Percentiles rank a stretch among this genome's conserved stretches.
These are phyloP conservation scores for Trametes sp. DNA, from an alignment of 1,284 basidiomycete genomes.

Conservation along the genomic window DNA sequence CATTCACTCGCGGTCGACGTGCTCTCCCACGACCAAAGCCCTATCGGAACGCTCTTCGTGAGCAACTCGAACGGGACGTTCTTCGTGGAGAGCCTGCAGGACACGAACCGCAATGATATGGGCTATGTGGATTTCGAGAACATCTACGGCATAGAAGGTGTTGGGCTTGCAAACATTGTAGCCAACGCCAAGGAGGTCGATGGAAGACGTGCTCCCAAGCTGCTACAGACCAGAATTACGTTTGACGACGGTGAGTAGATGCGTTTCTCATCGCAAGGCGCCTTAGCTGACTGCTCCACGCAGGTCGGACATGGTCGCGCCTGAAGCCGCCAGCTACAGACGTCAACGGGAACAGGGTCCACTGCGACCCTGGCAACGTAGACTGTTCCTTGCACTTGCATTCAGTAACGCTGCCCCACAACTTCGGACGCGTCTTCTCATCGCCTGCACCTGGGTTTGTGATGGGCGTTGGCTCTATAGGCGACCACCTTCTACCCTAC, in stretches of 20 bases:
- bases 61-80: constrained; percentile 95
- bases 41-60: constrained; percentile 92
- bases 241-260: constrained; percentile 83
- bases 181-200: constrained; percentile 85
- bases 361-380: constrained; percentile 66
- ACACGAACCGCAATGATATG: constrained; percentile 88
- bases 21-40: constrained; percentile 73
- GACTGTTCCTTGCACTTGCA: constrained; percentile 91
- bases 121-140: constrained; percentile 96
- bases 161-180: constrained; percentile 91
- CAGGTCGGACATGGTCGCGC: constrained; percentile 79
- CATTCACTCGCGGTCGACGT: constrained; percentile 97
- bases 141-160: constrained; percentile 91
- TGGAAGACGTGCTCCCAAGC: constrained; percentile 66
- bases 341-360: constrained; percentile 64
- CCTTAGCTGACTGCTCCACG: neutral
- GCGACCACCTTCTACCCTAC: constrained; percentile 76
- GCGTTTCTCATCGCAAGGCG: neutral
- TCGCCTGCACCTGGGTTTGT: constrained; percentile 93
- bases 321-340: constrained; percentile 73
- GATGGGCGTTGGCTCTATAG: constrained; percentile 94
- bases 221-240: constrained; percentile 82
- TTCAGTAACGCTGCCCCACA: constrained; percentile 91
- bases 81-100: constrained; percentile 90
- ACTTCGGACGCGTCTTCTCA: constrained; percentile 93